Conservation (phyloP, 352 stramenopile species). For the Globisporangium carolinianum region DNA sequence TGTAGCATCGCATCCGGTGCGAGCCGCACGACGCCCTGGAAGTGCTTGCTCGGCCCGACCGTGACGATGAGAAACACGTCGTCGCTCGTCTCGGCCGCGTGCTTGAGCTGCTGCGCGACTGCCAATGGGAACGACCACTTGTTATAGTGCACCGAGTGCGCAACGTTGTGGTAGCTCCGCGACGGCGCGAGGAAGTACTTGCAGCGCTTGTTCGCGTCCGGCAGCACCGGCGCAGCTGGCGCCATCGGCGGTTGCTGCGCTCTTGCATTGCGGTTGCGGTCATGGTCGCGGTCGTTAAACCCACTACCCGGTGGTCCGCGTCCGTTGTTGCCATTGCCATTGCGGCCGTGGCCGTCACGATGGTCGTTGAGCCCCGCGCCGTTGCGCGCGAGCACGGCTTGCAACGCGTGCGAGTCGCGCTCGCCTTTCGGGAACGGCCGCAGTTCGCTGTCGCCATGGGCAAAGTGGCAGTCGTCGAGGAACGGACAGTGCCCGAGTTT, state of each 20-base stretch:
- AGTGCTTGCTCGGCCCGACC: slow-evolving; percentile 68
- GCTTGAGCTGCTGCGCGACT: slow-evolving; percentile 59
- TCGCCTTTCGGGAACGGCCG: slow-evolving; percentile 79
- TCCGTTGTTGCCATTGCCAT: slow-evolving; percentile 2
- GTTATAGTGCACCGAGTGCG: slow-evolving; percentile 69
- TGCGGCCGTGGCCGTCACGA: slow-evolving; percentile 5
- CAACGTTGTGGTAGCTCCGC: slow-evolving; percentile 76
- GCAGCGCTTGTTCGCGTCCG: slow-evolving; percentile 65
- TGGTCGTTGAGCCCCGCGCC: slow-evolving; percentile 1
- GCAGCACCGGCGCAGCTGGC: slow-evolving; percentile 27
- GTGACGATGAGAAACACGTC: slow-evolving; percentile 81
- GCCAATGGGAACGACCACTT: slow-evolving; percentile 51
- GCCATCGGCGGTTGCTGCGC: not conserved
- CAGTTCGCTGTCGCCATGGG: slow-evolving; percentile 92
- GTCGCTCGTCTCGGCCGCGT: slow-evolving; percentile 60
- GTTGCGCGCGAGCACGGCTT: slow-evolving; percentile 3
- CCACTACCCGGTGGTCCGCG: slow-evolving; percentile 3
- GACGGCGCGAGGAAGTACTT: slow-evolving; percentile 84
- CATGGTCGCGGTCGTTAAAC: no score
- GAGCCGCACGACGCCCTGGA: slow-evolving; percentile 64
- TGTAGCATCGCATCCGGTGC: slow-evolving; percentile 25
- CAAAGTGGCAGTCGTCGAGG: slow-evolving; percentile 96
- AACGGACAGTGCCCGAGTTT: slow-evolving; percentile 95
- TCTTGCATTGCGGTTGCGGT: no score
- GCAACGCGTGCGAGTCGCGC: slow-evolving; percentile 24